Evolutionary conservation across 1,139 yeast genomes (phyloP), one percentile per base, ranked within the genome.

Genomic region (Blastobotrys indianensis): DNA sequence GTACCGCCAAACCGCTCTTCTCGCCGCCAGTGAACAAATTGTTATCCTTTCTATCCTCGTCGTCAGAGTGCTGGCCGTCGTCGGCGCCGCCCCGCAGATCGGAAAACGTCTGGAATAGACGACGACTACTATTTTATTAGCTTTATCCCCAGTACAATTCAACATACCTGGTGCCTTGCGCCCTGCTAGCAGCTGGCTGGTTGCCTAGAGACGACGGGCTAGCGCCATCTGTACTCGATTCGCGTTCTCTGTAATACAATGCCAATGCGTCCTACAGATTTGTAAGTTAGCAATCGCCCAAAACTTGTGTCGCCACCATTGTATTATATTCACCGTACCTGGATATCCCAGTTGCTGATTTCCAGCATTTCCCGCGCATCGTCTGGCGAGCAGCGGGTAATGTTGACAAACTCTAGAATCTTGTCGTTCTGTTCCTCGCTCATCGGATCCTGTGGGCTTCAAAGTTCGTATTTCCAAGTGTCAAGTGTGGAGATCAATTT

Each of bases 1-100:
- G 95, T 10, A 92, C 97, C 55, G 92, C 95, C 54, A 92, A 72
- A 1, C 85, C 97, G 1, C 96, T 86, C 59, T 90, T 90, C 63
- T 90, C 96, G 46, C 96, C 98, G 17, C 96, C 96, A 2, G 97
- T 92, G 58, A 92, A 94, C 64, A 85, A 79, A 7, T 20, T 20
- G 54, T 87, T 81, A 54, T 82, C 79, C 13, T 81, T 77, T 43
- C 80, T 79, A 45, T 81, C 85, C 20, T 74, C 78, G 34, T 74
- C 80, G 25, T 70, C 74, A 16, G 54, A 41, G 40, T 50, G 51
- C 28, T 35, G 31, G 4, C 37, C 32, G 41, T 48, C 48, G 51
- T 41, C 39, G 36, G 37, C 38, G 41, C 45, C 30, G 39, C 29
- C 46, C 42, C 44, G 40, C 55, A 60, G 73, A 71, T 72, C 70